Evolutionary conservation across 2,329 filamentous ascomycete species (phyloP).

Genomic region (Monilinia aucupariae): DNA sequence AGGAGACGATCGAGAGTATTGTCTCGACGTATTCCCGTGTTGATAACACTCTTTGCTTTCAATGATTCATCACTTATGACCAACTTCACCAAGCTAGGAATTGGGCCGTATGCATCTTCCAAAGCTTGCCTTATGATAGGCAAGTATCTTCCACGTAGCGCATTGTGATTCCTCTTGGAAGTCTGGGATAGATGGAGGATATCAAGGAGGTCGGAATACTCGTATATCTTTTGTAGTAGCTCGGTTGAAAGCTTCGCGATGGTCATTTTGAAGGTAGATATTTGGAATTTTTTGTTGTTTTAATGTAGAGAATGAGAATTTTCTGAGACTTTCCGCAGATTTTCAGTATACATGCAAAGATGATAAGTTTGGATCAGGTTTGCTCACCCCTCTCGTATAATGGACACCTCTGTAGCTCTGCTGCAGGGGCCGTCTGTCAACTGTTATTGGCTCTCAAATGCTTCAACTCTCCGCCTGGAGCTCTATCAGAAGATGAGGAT

Average conservation of each 20-base stretch:
- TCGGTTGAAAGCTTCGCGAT: conserved; percentile 32
- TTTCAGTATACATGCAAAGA: conserved; percentile 17
- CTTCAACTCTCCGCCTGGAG: neutral
- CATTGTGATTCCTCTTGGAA: conserved; percentile 28
- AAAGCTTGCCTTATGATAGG: conserved; percentile 27
- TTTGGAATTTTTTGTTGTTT: neutral
- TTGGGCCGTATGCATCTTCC: conserved; percentile 30
- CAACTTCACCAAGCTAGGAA: conserved; percentile 30
- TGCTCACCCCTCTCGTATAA: neutral
- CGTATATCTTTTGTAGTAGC: conserved; percentile 33
- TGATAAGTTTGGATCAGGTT: neutral
- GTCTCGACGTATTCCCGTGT: conserved; percentile 31
- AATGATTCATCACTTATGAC: conserved; percentile 29
- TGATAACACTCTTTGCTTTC: conserved; percentile 28
- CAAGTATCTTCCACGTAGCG: conserved; percentile 29
- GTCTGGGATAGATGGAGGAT: conserved; percentile 32
- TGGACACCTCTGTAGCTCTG: neutral
- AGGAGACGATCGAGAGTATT: conserved; percentile 27
- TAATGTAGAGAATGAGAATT: conserved; percentile 7
- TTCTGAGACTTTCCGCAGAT: conserved; percentile 1
- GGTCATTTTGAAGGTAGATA: conserved; percentile 25
- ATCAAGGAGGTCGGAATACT: conserved; percentile 29
- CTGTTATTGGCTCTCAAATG: neutral
- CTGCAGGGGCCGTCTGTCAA: neutral
- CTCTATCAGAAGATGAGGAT: conserved; percentile 16